Conservation (phyloP, 2,329 filamentous ascomycete species). For the Botrytis cinerea region DNA sequence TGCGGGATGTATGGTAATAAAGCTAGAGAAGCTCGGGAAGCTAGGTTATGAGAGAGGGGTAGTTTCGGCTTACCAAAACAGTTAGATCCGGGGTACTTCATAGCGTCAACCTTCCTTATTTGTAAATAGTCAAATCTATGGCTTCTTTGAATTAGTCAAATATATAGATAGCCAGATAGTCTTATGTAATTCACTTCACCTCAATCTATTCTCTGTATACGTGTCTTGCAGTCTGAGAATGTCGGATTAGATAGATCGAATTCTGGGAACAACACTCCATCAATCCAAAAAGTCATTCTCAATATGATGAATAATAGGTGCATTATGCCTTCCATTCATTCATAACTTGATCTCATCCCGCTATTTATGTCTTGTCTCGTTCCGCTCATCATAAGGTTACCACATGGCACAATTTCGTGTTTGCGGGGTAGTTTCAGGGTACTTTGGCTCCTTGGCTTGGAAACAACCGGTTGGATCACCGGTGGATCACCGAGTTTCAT, state of each 20-base stretch:
- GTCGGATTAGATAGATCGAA: not conserved
- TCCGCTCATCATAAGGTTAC: not conserved
- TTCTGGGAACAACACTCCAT: not conserved
- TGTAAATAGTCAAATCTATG: not conserved
- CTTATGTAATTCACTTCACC: not conserved
- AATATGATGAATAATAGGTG: not conserved
- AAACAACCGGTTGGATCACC: not conserved
- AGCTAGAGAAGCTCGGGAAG: not conserved
- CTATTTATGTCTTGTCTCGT: not conserved
- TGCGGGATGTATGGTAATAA: not conserved
- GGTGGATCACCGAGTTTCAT: not conserved
- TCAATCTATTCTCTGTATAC: too few relatives aligned
- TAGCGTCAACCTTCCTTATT: conserved; percentile 41
- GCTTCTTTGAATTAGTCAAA: not conserved
- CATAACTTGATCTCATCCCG: not conserved
- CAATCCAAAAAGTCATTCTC: not conserved
- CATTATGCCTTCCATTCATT: not conserved
- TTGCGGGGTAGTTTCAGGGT: conserved; percentile 14
- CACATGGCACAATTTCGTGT: not conserved
- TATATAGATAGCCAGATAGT: not conserved
- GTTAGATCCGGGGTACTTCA: conserved; percentile 13
- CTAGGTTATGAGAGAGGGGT: conserved; percentile 14
- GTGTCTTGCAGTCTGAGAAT: not conserved
- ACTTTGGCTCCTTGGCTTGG: not conserved
- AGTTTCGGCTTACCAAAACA: conserved; percentile 19